A percentile compares a stretch with the other conserved stretches of the same genome.
Conservation (phyloP, 176 grass and related monocot genomes). For the Oryza glaberrima region DNA sequence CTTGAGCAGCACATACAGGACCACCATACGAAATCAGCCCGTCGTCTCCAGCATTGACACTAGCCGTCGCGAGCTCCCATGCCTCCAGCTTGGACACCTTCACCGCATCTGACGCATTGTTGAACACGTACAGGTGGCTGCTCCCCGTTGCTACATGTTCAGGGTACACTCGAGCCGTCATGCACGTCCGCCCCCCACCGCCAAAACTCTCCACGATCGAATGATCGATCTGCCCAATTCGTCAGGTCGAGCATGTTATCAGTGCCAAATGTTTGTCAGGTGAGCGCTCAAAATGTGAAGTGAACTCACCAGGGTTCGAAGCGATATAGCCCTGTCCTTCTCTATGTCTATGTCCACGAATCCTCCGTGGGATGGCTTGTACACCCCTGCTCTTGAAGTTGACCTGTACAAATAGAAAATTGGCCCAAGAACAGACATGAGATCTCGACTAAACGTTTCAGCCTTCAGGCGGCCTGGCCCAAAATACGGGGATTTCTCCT, state of each 20-base stretch:
- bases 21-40: neutral
- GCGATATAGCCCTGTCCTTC: conserved; percentile 49
- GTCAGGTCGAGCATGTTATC: neutral
- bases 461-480: too few species aligned
- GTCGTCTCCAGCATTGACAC: conserved; percentile 21
- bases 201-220: conserved; percentile 63
- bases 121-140: conserved; percentile 52
- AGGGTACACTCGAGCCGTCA: conserved; percentile 59
- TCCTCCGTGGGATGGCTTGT: conserved; percentile 59
- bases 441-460: too few species aligned
- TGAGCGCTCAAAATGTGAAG: neutral
- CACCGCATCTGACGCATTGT: conserved; percentile 39
- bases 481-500: too few species aligned
- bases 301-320: conserved; percentile 58
- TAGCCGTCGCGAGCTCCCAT: conserved; percentile 51
- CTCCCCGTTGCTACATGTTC: conserved; percentile 26
- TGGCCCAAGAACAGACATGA: neutral
- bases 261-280: neutral
- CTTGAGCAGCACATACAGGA: neutral
- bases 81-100: conserved; percentile 45
- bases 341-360: conserved; percentile 67
- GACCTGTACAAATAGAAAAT: conserved; percentile 33
- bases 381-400: conserved; percentile 40
- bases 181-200: conserved; percentile 47
- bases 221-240: conserved; percentile 57